Evolutionary conservation across 768 basidiomycete genomes (phyloP), one percentile per base, ranked within the genome.

Genomic region (Phaeotremella fagi): DNA sequence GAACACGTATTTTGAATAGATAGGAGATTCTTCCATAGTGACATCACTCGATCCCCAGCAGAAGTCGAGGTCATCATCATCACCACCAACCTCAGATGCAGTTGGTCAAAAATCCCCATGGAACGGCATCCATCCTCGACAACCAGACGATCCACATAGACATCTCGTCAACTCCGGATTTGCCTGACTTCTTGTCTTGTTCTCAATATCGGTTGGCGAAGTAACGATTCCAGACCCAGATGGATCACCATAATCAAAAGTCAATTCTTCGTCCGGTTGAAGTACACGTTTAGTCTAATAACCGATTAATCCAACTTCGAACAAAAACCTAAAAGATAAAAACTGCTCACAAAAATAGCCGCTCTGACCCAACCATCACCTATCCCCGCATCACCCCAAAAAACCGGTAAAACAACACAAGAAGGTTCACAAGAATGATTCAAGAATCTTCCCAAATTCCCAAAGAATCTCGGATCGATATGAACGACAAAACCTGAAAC

Each of bases 361-460:
- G 70, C 67, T 45, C 72, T 36, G 15, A 72, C 70, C 56, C 58
- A 59, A 7, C 54, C 38, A 20, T 57, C 24, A 2, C 47, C 50
- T 2, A 47, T 7, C 31, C 31, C 31, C 31, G 9, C 31, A 18
- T 20, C 60, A 16, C 71, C 72, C 68, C 70, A 73, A 23, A 62
- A 46, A 2, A 75, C 70, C 6, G 66, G 50, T 22, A 66, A 59
- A 11, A 75, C 58, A 6, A 73, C 55, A 48, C 70, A 73, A 46
- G 71, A 74, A 16, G 72, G 63, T 1, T 70, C 64, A 52, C 75
- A 75, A 4, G 71, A 71, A 47, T 75, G 73, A 51, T 75, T 74
- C 47, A 74, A 35, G 47, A 65, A 75, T 22, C 73, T 55, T 25
- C 64, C 68, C 11, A 74, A 54, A 51, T 75, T 75, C 1, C 73